Percentiles rank a stretch among this genome's conserved stretches.
phyloP scores from a whole-genome alignment of 495 filamentous ascomycete genomes.

The Tuber magnatum region DNA sequence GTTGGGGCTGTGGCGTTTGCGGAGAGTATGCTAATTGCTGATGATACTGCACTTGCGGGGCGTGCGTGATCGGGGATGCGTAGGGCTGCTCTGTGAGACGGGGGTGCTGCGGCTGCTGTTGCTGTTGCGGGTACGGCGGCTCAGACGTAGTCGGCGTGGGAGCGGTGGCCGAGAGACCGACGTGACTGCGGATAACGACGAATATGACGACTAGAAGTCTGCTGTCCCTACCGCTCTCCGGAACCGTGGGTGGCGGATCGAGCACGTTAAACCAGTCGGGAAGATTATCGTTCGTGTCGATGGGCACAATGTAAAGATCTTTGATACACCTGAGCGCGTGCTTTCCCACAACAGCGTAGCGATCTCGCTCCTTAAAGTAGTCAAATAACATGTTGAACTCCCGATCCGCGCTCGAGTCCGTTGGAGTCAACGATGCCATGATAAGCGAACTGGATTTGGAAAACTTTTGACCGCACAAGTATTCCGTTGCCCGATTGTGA shows the following conservation, averaged over 20 bases:
- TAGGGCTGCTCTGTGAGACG: slow-evolving; percentile 31
- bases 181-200: slow-evolving; percentile 37
- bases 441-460: slow-evolving; percentile 36
- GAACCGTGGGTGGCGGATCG: slow-evolving; percentile 33
- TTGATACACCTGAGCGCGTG: slow-evolving; percentile 32
- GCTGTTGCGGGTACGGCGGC: slow-evolving; percentile 20
- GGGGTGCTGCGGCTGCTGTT: slow-evolving; percentile 8
- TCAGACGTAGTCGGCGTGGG: slow-evolving; percentile 12
- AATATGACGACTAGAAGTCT: slow-evolving; percentile 38
- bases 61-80: slow-evolving; percentile 20
- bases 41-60: slow-evolving; percentile 13
- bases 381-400: slow-evolving; percentile 72
- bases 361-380: slow-evolving; percentile 66
- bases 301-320: slow-evolving; percentile 40
- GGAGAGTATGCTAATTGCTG: slow-evolving; percentile 27
- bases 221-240: slow-evolving; percentile 20
- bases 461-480: slow-evolving; percentile 61
- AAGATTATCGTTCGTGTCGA: slow-evolving; percentile 36
- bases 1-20: slow-evolving; percentile 12
- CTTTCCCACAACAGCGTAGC: slow-evolving; percentile 41
- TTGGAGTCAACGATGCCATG: slow-evolving; percentile 51
- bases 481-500: slow-evolving; percentile 70
- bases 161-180: slow-evolving; percentile 16
- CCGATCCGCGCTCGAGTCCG: slow-evolving; percentile 42
- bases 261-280: slow-evolving; percentile 40